Evolutionary conservation across 2,329 filamentous ascomycete species (phyloP).

Genomic region (Hypoxylon sp.): DNA sequence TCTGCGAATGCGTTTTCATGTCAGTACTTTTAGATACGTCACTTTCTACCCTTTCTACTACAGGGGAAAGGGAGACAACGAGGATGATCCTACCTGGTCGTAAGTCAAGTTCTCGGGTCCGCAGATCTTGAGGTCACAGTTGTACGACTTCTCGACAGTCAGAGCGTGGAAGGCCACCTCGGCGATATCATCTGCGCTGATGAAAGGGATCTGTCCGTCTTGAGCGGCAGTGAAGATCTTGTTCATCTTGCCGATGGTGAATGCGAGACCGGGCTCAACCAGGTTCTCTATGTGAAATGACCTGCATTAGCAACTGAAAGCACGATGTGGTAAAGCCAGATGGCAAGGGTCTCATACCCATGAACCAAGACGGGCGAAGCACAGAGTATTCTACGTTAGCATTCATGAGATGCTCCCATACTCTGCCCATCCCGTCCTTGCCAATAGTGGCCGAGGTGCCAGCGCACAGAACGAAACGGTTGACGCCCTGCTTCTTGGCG

Average conservation of each 20-base stretch:
- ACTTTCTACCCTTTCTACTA: too few species aligned
- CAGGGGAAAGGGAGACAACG: too few species aligned
- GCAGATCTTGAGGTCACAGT: constrained; percentile 29
- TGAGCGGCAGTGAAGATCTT: constrained; percentile 35
- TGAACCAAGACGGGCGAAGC: constrained; percentile 38
- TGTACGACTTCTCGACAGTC: constrained; percentile 33
- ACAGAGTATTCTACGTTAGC: constrained; percentile 34
- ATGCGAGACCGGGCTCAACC: constrained; percentile 24
- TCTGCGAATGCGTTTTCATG: constrained; percentile 17
- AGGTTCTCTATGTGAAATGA: constrained; percentile 31
- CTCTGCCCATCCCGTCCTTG: constrained; percentile 35
- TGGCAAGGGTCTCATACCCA: constrained; percentile 18
- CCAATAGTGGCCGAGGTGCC: constrained; percentile 28
- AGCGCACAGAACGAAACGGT: constrained; percentile 33
- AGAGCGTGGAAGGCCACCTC: constrained; percentile 33
- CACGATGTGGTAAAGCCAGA: not conserved
- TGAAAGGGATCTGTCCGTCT: constrained; percentile 35
- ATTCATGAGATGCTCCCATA: constrained; percentile 33
- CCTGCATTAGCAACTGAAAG: constrained; percentile 12
- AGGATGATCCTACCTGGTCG: constrained; percentile 26
- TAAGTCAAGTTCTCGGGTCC: constrained; percentile 35
- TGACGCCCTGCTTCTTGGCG: constrained; percentile 30
- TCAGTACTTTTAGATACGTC: constrained; percentile 1
- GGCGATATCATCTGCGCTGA: constrained; percentile 34
- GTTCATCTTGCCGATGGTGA: constrained; percentile 27